These are phyloP conservation scores for Eleusine indica DNA, from an alignment of 176 grass and related monocot genomes.

Conservation along the genomic window DNA sequence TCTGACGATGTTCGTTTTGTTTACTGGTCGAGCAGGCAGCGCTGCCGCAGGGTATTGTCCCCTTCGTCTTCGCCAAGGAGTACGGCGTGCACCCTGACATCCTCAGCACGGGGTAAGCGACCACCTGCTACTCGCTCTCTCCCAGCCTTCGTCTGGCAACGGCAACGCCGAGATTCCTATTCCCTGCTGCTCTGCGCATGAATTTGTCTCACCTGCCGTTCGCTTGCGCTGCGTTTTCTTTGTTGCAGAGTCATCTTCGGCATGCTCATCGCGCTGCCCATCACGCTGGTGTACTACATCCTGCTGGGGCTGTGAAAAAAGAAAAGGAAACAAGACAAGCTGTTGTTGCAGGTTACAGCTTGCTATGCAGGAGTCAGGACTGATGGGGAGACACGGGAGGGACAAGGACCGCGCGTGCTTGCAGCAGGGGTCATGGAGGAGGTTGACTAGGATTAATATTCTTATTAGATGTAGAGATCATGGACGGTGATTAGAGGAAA, in stretches of 20 bases:
- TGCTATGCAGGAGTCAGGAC: slow-evolving; percentile 19
- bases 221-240: neutral
- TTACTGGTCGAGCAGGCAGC: slow-evolving; percentile 61
- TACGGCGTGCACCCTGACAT: slow-evolving; percentile 99
- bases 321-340: neutral
- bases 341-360: slow-evolving; percentile 1
- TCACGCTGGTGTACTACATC: slow-evolving; percentile 95
- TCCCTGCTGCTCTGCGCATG: neutral
- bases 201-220: slow-evolving; percentile 42
- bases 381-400: slow-evolving; percentile 31
- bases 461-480: slow-evolving; percentile 53
- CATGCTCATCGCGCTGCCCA: slow-evolving; percentile 93
- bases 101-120: slow-evolving; percentile 89
- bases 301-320: slow-evolving; percentile 63
- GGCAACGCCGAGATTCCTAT: neutral
- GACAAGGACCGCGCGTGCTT: slow-evolving; percentile 29
- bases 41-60: slow-evolving; percentile 94
- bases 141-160: neutral
- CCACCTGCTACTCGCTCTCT: neutral
- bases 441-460: slow-evolving; percentile 37
- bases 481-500: slow-evolving; percentile 3
- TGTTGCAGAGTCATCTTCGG: slow-evolving; percentile 86
- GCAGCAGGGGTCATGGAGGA: neutral
- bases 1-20: slow-evolving; percentile 16
- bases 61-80: slow-evolving; percentile 99